A percentile compares a stretch with the other conserved stretches of the same genome.
Conservation (phyloP, 306 rosid species). For the Vigna mungo region DNA sequence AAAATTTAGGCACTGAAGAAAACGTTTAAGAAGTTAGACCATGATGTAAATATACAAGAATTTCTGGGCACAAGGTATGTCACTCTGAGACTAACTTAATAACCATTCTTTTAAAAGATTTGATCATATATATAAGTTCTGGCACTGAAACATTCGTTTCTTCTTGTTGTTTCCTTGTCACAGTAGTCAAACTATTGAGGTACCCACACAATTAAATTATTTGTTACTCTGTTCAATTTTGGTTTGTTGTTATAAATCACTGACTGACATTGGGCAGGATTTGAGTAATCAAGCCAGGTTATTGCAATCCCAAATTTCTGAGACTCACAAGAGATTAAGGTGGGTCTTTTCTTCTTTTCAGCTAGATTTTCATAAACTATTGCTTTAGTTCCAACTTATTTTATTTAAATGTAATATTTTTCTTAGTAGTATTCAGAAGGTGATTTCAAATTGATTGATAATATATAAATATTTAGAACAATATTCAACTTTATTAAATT, state of each 20-base stretch:
- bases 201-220: slow-evolving; percentile 1
- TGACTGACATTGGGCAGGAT: slow-evolving; percentile 55
- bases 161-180: slow-evolving; percentile 31
- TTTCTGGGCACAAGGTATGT: slow-evolving; percentile 77
- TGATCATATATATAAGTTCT: neutral
- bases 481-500: too few relatives aligned
- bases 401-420: slow-evolving; percentile 30
- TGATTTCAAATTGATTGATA: too few relatives aligned
- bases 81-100: neutral
- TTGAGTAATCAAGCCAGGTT: slow-evolving; percentile 59
- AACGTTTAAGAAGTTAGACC: slow-evolving; percentile 84
- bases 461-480: too few relatives aligned
- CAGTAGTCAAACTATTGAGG: slow-evolving; percentile 85
- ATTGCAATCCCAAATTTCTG: slow-evolving; percentile 64
- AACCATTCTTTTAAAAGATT: slow-evolving; percentile 9
- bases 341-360: slow-evolving; percentile 37
- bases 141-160: slow-evolving; percentile 19
- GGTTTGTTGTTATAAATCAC: slow-evolving; percentile 5
- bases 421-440: too few relatives aligned
- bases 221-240: slow-evolving; percentile 16
- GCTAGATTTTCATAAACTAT: slow-evolving; percentile 23
- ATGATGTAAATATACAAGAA: slow-evolving; percentile 79
- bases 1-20: slow-evolving; percentile 74
- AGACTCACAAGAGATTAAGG: slow-evolving; percentile 76
- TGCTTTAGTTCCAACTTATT: neutral